Base-by-base conservation (phyloP, 495 filamentous ascomycete species). In the Terfezia claveryi region DNA sequence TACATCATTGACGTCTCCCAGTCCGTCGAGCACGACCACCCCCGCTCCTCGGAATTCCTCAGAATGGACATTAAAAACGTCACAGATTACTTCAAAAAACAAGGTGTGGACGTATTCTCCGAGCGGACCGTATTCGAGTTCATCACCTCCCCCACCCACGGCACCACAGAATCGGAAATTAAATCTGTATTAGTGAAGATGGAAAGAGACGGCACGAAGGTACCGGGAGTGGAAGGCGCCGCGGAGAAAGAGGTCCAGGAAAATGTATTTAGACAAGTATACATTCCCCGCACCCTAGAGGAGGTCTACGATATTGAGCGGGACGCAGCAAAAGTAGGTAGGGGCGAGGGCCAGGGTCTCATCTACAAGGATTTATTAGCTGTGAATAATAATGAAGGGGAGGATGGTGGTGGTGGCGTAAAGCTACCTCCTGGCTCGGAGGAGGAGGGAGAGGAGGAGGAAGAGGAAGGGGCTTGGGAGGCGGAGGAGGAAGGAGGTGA, bases 61-160 rank as follows among this genome's bases (percentile, higher is more conserved):
- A 78, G 88, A 17, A 95, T 93, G 85, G 91, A 98, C 67, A 83
- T 96, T 68, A 95, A 94, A 73, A 98, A 98, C 62, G 77, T 91
- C 2, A 80, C 76, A 49, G 86, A 92, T 63, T 98, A 91, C 70
- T 98, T 98, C 75, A 69, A 78, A 52, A 75, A 83, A 4, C 82
- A 92, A 62, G 83, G 80, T 50, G 85, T 95, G 2, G 77, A 88
- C 57, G 80, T 75, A 0, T 71, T 96, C 10, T 64, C 78, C 4
- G 87, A 95, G 61, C 77, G 78, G 23, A 68, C 73, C 0, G 68
- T 85, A 8, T 96, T 91, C 69, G 74, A 80, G 51, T 95, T 94
- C 67, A 79, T 94, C 58, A 81, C 78, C 1, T 68, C 72, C 2
- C 58, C 64, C 5, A 71, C 80, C 11, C 82, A 77, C 0, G 50